A percentile compares a stretch with the other conserved stretches of the same genome.
phyloP scores from a whole-genome alignment of 2,329 filamentous ascomycete species.

The Aspergillus pseudoglaucus region DNA sequence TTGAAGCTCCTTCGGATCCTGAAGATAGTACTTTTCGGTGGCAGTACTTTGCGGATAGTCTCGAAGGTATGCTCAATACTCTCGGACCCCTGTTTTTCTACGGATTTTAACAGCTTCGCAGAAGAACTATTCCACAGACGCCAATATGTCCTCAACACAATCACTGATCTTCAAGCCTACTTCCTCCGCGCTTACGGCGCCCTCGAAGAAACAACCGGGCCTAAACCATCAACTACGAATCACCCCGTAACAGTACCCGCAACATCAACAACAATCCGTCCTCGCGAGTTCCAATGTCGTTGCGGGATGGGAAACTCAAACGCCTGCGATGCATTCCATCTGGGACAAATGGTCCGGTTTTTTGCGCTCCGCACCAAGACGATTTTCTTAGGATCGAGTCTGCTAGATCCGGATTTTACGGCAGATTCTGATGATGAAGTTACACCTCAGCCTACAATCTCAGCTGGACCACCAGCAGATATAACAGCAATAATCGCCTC shows the following conservation, averaged over 20 bases:
- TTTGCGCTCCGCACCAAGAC: conserved; percentile 36
- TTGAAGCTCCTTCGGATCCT: conserved; percentile 12
- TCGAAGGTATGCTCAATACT: conserved; percentile 33
- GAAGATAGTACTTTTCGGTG: conserved; percentile 21
- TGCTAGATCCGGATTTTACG: conserved; percentile 30
- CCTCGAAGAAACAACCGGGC: conserved; percentile 19
- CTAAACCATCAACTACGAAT: conserved; percentile 10
- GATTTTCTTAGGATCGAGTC: conserved; percentile 35
- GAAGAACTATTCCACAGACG: conserved; percentile 40
- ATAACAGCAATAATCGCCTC: conserved; percentile 30
- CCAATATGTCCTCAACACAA: conserved; percentile 36
- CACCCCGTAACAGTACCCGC: conserved; percentile 7
- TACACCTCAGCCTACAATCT: conserved; percentile 2
- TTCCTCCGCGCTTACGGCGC: conserved; percentile 38
- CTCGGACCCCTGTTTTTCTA: background rate
- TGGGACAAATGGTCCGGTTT: conserved; percentile 40
- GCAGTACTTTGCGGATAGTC: conserved; percentile 30
- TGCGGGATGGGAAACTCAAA: conserved; percentile 36
- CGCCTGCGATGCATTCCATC: conserved; percentile 39
- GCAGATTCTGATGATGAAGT: conserved; percentile 11
- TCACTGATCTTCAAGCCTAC: conserved; percentile 36
- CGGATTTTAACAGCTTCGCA: conserved; percentile 11
- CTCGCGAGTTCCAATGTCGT: conserved; percentile 33
- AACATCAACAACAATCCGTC: conserved; percentile 13
- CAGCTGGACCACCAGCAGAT: conserved; percentile 17